Evolutionary conservation across 257 asterid species (phyloP).

Genomic region (Solanum commersonii): DNA sequence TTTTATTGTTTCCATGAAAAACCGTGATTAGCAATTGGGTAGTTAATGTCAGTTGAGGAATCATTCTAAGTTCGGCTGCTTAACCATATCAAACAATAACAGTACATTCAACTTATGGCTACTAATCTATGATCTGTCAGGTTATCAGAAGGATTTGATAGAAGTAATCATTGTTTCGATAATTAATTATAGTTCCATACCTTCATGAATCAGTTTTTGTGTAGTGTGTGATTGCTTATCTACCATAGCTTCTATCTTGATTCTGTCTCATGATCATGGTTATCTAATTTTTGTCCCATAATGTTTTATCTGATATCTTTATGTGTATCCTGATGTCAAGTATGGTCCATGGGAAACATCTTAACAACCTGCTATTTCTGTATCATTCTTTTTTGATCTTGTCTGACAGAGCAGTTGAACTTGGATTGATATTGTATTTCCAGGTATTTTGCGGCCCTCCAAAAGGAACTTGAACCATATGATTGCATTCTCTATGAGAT

Average conservation of each 20-base stretch:
- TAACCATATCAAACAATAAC: not conserved
- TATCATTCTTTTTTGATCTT: not conserved
- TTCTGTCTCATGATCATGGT: not conserved
- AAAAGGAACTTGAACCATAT: constrained; percentile 54
- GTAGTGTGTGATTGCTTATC: not conserved
- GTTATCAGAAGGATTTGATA: not conserved
- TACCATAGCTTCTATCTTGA: not conserved
- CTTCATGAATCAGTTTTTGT: not conserved
- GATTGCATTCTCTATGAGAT: constrained; percentile 97
- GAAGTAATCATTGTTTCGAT: not conserved
- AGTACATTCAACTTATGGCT: not conserved
- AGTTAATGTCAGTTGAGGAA: not conserved
- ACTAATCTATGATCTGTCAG: not conserved
- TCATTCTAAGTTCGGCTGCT: not conserved
- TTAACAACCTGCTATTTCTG: not conserved
- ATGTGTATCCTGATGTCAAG: not conserved
- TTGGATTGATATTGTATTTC: constrained; percentile 7
- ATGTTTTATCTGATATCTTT: not conserved
- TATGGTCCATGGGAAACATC: not conserved
- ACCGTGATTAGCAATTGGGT: not conserved
- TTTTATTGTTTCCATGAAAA: not conserved
- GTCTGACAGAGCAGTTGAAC: not conserved
- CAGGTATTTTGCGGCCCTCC: constrained; percentile 78
- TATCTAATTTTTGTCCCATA: not conserved
- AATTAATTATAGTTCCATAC: not conserved